These are phyloP conservation scores for Pogostemon cablin DNA, from an alignment of 257 asterid species.

Conservation along the genomic window DNA sequence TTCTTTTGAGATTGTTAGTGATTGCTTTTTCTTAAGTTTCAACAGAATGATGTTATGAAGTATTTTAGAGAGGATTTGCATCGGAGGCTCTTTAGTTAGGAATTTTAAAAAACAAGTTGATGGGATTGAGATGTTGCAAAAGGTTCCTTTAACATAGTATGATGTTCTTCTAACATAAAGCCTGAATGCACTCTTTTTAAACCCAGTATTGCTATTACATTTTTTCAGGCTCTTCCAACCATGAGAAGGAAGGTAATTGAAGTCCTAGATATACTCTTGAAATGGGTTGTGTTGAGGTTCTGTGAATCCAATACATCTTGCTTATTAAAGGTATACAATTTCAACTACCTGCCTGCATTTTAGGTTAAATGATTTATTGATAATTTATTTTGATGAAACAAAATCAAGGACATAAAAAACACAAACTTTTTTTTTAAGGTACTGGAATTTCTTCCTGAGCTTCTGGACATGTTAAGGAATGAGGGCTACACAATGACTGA, in stretches of 20 bases:
- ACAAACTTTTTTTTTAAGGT: conserved; percentile 46
- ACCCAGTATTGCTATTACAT: conserved; percentile 32
- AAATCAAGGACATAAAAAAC: not conserved
- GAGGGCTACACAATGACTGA: conserved; percentile 90
- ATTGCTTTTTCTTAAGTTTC: conserved; percentile 20
- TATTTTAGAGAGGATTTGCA: conserved; percentile 95
- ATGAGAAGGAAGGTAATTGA: conserved; percentile 72
- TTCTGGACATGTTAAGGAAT: conserved; percentile 76
- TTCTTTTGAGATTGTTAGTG: no score
- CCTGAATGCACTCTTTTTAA: conserved; percentile 31
- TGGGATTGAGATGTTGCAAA: conserved; percentile 97
- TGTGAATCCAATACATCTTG: conserved; percentile 96
- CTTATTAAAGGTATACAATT: conserved; percentile 66
- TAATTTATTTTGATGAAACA: not conserved
- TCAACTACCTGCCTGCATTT: not conserved
- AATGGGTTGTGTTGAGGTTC: conserved; percentile 88
- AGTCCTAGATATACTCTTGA: conserved; percentile 85
- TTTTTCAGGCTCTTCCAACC: conserved; percentile 79
- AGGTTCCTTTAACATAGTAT: conserved; percentile 52
- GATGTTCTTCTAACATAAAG: conserved; percentile 13
- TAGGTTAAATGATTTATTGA: conserved; percentile 4
- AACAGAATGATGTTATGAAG: conserved; percentile 86
- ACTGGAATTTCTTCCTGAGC: conserved; percentile 97
- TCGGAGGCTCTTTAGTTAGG: conserved; percentile 80
- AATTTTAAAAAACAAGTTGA: conserved; percentile 97